These are phyloP conservation scores for Aethionema arabicum DNA, from an alignment of 345 rosid genomes.

Conservation along the genomic window DNA sequence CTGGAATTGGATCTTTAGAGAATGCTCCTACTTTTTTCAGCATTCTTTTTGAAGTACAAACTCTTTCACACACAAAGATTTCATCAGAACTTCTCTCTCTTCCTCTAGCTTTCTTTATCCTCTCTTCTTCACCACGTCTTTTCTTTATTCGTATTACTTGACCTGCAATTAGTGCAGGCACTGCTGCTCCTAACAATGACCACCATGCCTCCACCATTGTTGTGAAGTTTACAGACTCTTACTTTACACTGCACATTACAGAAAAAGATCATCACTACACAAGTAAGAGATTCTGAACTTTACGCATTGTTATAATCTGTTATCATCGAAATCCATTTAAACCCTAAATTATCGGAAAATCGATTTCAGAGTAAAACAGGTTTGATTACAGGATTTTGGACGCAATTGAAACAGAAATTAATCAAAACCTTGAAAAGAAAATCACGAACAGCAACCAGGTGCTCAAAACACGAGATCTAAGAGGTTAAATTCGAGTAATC, in stretches of 20 bases:
- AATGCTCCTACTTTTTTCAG: constrained; percentile 77
- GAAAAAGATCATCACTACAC: neutral
- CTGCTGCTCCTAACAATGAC: constrained; percentile 65
- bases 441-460: neutral
- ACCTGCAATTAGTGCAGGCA: constrained; percentile 69
- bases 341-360: neutral
- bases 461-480: constrained; percentile 16
- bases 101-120: constrained; percentile 69
- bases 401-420: neutral
- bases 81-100: constrained; percentile 82
- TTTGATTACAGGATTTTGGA: too few species aligned
- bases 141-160: constrained; percentile 70
- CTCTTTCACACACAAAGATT: constrained; percentile 86
- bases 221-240: constrained; percentile 11
- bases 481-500: too few species aligned
- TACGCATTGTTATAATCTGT: neutral
- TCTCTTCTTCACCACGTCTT: constrained; percentile 63
- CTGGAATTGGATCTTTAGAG: constrained; percentile 73
- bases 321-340: neutral
- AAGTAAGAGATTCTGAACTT: neutral
- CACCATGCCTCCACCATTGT: constrained; percentile 83
- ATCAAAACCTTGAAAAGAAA: neutral
- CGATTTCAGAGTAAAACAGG: neutral
- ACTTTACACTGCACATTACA: constrained; percentile 25
- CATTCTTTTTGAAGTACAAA: constrained; percentile 88